These are phyloP conservation scores for Skeletonema potamos DNA, from an alignment of 108 stramenopile species.

Conservation along the genomic window DNA sequence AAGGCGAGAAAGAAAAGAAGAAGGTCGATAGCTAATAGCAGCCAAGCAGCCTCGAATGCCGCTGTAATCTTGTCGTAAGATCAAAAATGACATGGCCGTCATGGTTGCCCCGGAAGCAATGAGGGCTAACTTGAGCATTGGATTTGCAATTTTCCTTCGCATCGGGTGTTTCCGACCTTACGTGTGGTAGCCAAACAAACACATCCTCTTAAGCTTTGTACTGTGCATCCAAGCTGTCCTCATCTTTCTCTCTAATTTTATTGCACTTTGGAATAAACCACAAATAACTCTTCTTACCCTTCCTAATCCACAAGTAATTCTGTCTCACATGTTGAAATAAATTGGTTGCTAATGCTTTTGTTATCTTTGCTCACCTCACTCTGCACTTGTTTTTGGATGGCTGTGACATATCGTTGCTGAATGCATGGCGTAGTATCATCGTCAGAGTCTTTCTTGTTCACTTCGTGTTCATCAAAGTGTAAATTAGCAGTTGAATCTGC, in stretches of 20 bases:
- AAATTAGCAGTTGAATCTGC: background rate
- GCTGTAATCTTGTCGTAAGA: no score
- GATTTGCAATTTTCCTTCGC: conserved; percentile 8
- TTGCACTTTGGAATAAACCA: conserved; percentile 1
- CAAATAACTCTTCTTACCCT: background rate
- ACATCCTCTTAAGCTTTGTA: conserved; percentile 21
- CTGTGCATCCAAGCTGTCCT: background rate
- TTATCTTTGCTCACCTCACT: conserved; percentile 4
- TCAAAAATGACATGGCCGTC: conserved; percentile 14
- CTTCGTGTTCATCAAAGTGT: conserved; percentile 6
- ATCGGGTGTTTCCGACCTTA: background rate
- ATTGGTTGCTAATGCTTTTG: background rate
- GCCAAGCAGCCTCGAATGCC: no score
- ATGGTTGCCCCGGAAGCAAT: conserved; percentile 29
- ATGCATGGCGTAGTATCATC: background rate
- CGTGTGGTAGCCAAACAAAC: conserved; percentile 35
- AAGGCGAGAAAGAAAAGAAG: no score
- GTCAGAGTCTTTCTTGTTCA: background rate
- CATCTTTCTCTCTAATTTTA: no score
- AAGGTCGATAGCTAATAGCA: no score
- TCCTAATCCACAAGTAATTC: conserved; percentile 24
- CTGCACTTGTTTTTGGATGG: conserved; percentile 10
- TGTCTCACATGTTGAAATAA: conserved; percentile 5
- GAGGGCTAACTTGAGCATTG: conserved; percentile 11
- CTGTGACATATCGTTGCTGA: conserved; percentile 1